Evolutionary conservation across 495 filamentous ascomycete genomes (phyloP), one percentile per base, ranked within the genome.

Genomic region (Talaromyces thailandensis): DNA sequence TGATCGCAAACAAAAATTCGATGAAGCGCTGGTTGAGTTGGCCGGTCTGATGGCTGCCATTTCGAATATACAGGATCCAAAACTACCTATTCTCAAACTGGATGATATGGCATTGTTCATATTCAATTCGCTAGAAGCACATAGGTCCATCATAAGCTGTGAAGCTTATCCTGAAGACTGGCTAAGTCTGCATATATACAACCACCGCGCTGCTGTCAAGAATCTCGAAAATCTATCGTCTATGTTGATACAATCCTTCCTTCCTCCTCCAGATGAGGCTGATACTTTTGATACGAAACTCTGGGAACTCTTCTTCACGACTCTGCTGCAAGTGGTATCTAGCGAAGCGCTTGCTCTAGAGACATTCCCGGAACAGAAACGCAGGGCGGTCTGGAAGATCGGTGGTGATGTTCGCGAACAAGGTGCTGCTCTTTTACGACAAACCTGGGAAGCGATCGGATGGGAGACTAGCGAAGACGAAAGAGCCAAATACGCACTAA

Each of bases 371-470:
- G 95, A 98, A 73, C 94, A 99, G 74, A 98, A 97, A 72, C 79
- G 95, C 43, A 79, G 94, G 26, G 93, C 93, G 3, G 93, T 98
- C 14, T 98, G 95, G 94, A 98, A 98, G 77, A 96, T 99, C 68
- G 95, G 92, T 28, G 95, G 94, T 23, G 94, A 99, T 79, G 91
- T 99, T 57, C 81, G 94, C 59, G 92, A 98, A 70, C 82, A 91
- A 66, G 95, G 94, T 51, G 93, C 94, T 1, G 86, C 92, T 31
- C 76, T 99, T 8, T 74, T 99, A 53, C 82, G 88, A 40, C 79
- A 84, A 23, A 94, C 87, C 31, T 99, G 94, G 94, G 91, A 96
- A 70, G 90, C 93, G 11, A 96, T 99, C 66, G 94, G 94, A 14
- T 99, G 94, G 94, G 94, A 98, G 68, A 90, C 91, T 0, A 89